A percentile compares a stretch with the other conserved stretches of the same genome.
Conservation (phyloP, 495 filamentous ascomycete genomes). For the Beverwykella pulmonaria region DNA sequence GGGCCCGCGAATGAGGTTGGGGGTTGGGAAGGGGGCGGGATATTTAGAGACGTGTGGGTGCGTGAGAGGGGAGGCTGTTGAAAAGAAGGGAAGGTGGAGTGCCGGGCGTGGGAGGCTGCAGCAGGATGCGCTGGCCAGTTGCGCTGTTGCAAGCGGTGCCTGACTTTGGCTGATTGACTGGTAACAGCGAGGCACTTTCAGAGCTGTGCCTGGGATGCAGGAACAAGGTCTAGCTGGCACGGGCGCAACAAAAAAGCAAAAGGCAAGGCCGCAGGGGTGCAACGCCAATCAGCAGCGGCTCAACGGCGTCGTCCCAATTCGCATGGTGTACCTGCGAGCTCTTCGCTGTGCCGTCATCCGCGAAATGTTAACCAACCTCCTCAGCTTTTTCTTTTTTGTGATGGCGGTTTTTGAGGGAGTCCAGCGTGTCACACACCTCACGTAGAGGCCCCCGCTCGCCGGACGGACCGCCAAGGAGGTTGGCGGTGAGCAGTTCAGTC, state of each 20-base stretch:
- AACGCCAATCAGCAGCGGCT: constrained; percentile 32
- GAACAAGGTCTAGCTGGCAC: constrained; percentile 8
- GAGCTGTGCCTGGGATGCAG: constrained; percentile 9
- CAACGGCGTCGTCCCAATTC: constrained; percentile 30
- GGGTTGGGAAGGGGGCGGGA: background rate
- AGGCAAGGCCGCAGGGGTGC: constrained; percentile 1
- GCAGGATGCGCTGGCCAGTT: constrained; percentile 7
- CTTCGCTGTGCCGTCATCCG: too few relatives aligned
- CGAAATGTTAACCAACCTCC: too few relatives aligned
- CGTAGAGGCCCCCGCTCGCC: background rate
- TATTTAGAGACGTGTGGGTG: background rate
- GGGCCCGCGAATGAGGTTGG: background rate
- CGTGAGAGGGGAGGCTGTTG: background rate
- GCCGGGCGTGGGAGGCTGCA: too few relatives aligned
- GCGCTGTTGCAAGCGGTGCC: constrained; percentile 10
- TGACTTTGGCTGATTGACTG: constrained; percentile 19
- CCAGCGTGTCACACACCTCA: constrained; percentile 5
- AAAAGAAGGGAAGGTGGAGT: too few relatives aligned
- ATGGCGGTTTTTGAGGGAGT: too few relatives aligned
- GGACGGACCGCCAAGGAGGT: background rate
- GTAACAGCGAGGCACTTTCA: constrained; percentile 25
- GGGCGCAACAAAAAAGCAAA: constrained; percentile 1
- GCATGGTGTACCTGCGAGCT: too few relatives aligned
- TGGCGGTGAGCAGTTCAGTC: background rate
- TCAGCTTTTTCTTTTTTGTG: too few relatives aligned